Conservation (phyloP, 805 yeast genomes). For the Metschnikowia baotianmanensis region DNA sequence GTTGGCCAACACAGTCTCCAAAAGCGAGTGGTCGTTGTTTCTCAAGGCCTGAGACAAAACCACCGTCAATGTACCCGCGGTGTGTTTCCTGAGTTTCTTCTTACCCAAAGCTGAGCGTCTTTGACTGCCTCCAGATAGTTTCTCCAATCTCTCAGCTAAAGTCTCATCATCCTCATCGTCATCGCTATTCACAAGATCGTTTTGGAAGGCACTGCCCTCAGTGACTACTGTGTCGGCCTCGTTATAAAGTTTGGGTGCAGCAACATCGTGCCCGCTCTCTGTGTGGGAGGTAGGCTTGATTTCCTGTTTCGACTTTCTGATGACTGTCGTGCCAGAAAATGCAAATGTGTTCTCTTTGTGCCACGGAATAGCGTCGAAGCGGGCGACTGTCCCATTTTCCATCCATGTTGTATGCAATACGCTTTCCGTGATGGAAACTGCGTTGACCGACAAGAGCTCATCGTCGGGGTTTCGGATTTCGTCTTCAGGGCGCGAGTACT, state of each 20-base stretch:
- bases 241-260: slow-evolving; percentile 53
- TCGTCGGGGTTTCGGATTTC: slow-evolving; percentile 33
- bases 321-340: slow-evolving; percentile 23
- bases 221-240: slow-evolving; percentile 62
- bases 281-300: slow-evolving; percentile 41
- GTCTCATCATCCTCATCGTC: slow-evolving; percentile 44
- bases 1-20: slow-evolving; percentile 75
- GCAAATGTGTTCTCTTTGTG: slow-evolving; percentile 28
- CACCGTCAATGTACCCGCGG: slow-evolving; percentile 60
- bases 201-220: slow-evolving; percentile 58
- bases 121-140: slow-evolving; percentile 26
- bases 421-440: slow-evolving; percentile 21
- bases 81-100: slow-evolving; percentile 51
- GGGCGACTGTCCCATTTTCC: slow-evolving; percentile 56
- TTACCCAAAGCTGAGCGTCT: slow-evolving; percentile 28
- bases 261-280: slow-evolving; percentile 48
- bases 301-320: slow-evolving; percentile 41
- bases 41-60: slow-evolving; percentile 86
- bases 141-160: slow-evolving; percentile 54
- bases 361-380: slow-evolving; percentile 57
- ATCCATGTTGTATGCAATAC: slow-evolving; percentile 47
- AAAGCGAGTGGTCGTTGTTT: slow-evolving; percentile 79
- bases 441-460: slow-evolving; percentile 27
- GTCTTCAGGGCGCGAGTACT: slow-evolving; percentile 46
- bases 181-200: slow-evolving; percentile 49